A percentile compares a stretch with the other conserved stretches of the same genome.
These are phyloP conservation scores for Stagonosporopsis cucurbitacearum DNA, from an alignment of 2,329 filamentous ascomycete genomes.

Conservation along the genomic window DNA sequence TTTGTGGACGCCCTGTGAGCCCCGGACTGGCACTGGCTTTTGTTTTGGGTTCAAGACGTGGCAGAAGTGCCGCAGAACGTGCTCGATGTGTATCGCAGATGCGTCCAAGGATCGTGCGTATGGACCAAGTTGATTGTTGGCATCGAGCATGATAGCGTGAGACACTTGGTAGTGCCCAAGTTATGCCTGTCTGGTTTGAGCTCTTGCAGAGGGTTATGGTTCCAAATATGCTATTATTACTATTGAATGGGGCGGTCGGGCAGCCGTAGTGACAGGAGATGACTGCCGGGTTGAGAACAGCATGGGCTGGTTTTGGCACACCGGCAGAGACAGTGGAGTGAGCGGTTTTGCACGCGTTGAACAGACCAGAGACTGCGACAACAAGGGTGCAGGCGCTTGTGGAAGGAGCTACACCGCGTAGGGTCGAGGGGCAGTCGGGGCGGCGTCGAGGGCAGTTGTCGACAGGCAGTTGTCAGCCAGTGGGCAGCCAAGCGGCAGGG, in stretches of 20 bases:
- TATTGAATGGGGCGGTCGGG: neutral
- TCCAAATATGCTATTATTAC: neutral
- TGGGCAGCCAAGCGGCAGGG: conserved; percentile 1
- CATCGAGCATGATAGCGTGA: conserved; percentile 2
- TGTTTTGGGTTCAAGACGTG: neutral
- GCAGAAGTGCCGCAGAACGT: neutral
- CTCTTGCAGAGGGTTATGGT: neutral
- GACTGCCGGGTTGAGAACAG: conserved; percentile 2
- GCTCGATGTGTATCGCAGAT: neutral
- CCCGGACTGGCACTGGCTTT: neutral
- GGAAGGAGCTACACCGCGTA: conserved; percentile 1
- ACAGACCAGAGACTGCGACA: neutral
- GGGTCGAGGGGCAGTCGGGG: neutral
- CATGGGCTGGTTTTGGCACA: neutral
- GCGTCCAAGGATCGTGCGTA: too few relatives aligned
- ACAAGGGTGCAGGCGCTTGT: neutral
- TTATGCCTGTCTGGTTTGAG: neutral
- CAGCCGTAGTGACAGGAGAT: conserved; percentile 9
- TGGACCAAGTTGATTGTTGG: too few relatives aligned
- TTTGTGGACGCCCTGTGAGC: conserved; percentile 2
- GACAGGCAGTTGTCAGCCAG: too few relatives aligned
- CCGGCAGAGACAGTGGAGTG: neutral
- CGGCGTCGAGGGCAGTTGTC: too few relatives aligned
- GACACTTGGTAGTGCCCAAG: neutral
- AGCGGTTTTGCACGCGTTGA: neutral